Base-by-base conservation (phyloP, 495 filamentous ascomycete genomes). In the Xylaria telfairii region DNA sequence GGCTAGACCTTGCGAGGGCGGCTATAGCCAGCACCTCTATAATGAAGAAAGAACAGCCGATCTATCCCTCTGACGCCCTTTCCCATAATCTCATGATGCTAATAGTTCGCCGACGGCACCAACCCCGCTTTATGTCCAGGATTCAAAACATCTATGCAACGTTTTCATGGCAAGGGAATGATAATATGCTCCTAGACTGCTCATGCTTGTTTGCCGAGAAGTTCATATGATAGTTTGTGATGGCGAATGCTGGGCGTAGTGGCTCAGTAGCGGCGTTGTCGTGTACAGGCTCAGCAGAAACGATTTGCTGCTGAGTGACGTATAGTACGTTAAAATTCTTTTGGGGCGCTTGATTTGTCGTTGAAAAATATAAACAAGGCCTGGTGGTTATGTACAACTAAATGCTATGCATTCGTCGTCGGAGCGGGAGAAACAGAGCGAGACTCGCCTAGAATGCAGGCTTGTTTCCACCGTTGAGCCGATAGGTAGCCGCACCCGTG, bases 401-500 rank as follows among this genome's bases (percentile, higher is more conserved):
- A 15, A 70, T 70, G 28, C 68, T 70, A 51, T 44, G 68, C 60
- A 70, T 65, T 49, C 69, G 69, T 60, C 69, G 54, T 67, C 56
- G 69, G 30, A 56, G 61, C 41, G 63, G 69, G 39, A 70, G 62
- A 64, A 42, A 62, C 56, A 63, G 42, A 46, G 70, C 76, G 51
- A 72, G 64, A 71, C 63, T 75, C 34, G 47, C 69, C 76, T 78
- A 78, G 71, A 78, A 77, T 66, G 75, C 44, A 61, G 76, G 73
- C 71, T 78, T 78, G 68, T 74, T 78, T 46, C 67, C 72, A 47
- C 76, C 76, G 49, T 78, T 78, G n/a, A 72, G 72, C 28, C 76
- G 75, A 47, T 77, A 77, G 49, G 72, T 69, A 32, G 60, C 39
- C 19, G 68, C 32, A n/a, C 71, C 67, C 2, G 32, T 30, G 54